These are phyloP conservation scores for Starmerella lactis-condensi DNA, from an alignment of 805 yeast species.

Conservation along the genomic window DNA sequence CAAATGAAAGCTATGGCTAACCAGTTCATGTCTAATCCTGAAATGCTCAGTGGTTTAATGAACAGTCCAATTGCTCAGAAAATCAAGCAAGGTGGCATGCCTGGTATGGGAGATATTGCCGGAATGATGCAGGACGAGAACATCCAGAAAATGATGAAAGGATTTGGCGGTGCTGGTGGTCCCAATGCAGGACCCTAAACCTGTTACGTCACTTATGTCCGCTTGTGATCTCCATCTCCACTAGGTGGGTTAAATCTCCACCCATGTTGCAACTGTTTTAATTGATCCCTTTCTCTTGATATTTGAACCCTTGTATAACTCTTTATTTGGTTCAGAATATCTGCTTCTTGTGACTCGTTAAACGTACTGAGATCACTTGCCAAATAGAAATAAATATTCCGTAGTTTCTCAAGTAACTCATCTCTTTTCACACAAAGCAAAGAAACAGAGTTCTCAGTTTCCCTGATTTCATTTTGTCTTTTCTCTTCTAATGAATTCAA, in stretches of 20 bases:
- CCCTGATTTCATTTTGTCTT: slow-evolving; percentile 20
- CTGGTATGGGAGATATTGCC: slow-evolving; percentile 36
- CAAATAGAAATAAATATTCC: slow-evolving; percentile 21
- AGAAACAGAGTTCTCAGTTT: slow-evolving; percentile 19
- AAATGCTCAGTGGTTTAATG: slow-evolving; percentile 54
- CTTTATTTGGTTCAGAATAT: slow-evolving; percentile 16
- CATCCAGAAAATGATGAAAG: slow-evolving; percentile 33
- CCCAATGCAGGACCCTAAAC: not conserved
- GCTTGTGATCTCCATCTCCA: too few species aligned
- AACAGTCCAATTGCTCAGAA: slow-evolving; percentile 61
- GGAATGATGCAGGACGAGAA: slow-evolving; percentile 61
- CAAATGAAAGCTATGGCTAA: slow-evolving; percentile 79
- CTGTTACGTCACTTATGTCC: too few species aligned
- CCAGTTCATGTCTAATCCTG: slow-evolving; percentile 71
- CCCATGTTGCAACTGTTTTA: slow-evolving; percentile 11
- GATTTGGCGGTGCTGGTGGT: slow-evolving; percentile 2
- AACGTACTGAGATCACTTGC: slow-evolving; percentile 25
- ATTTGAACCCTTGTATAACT: too few species aligned
- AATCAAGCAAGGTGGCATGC: slow-evolving; percentile 54
- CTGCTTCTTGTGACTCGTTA: slow-evolving; percentile 22
- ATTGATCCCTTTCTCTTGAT: slow-evolving; percentile 13
- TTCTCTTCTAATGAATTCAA: slow-evolving; percentile 22
- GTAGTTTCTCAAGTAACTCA: slow-evolving; percentile 19
- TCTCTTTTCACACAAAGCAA: slow-evolving; percentile 18
- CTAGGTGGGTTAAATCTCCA: too few species aligned